These are phyloP conservation scores for Haematococcus sp. DNA, from an alignment of 139 green algal species.

Conservation along the genomic window DNA sequence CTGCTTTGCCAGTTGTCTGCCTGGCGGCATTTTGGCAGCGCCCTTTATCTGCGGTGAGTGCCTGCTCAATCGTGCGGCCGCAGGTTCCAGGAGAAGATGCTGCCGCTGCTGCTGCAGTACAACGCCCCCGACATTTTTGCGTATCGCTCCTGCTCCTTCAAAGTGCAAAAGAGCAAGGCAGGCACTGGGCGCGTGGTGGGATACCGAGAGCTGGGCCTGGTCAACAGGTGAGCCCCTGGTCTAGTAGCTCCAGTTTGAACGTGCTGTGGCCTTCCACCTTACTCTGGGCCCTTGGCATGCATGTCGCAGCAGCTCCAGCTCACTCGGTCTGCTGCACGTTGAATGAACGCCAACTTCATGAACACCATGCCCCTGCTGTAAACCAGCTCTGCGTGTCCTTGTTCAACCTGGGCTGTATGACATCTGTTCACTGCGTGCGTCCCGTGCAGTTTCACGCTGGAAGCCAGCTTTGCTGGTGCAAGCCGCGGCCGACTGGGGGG, in stretches of 20 bases:
- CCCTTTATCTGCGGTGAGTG: no score
- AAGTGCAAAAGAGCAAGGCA: slow-evolving; percentile 67
- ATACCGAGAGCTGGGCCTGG: slow-evolving; percentile 64
- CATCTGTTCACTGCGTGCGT: no score
- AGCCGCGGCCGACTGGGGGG: slow-evolving; percentile 34
- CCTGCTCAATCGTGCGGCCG: not conserved
- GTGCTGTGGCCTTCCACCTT: not conserved
- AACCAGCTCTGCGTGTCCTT: no score
- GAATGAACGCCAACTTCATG: no score
- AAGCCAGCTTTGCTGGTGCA: slow-evolving; percentile 67
- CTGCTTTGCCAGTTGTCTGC: no score
- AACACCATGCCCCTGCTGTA: no score
- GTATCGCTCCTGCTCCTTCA: slow-evolving; percentile 53
- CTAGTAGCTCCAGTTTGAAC: not conserved
- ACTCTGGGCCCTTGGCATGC: not conserved
- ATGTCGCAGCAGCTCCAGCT: no score
- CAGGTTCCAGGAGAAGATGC: slow-evolving; percentile 48
- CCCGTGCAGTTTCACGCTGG: slow-evolving; percentile 67
- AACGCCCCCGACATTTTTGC: slow-evolving; percentile 60
- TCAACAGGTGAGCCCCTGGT: slow-evolving; percentile 62
- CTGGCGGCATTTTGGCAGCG: no score
- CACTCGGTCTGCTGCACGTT: not conserved
- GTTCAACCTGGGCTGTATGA: no score
- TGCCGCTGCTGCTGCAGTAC: slow-evolving; percentile 59
- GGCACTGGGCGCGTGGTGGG: slow-evolving; percentile 67